Conservation (phyloP, 768 basidiomycete species). For the Auriscalpium microsporum region DNA sequence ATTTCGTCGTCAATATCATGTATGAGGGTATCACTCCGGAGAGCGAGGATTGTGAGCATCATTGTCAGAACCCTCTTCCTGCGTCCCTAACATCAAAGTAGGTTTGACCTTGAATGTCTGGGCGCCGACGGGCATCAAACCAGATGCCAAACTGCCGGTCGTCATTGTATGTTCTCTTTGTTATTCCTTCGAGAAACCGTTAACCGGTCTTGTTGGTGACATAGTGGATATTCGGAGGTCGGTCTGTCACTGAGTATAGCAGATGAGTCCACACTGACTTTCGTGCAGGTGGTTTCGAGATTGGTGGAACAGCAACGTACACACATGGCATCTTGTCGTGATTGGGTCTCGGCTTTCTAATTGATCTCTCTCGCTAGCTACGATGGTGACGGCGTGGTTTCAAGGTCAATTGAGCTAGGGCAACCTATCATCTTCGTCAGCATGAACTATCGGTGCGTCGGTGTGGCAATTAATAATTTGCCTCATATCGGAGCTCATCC, state of each 20-base stretch:
- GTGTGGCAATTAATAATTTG: background rate
- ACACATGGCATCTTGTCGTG: background rate
- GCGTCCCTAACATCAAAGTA: background rate
- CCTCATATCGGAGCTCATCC: no score
- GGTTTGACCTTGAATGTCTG: constrained; percentile 14
- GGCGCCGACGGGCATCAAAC: background rate
- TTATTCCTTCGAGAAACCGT: background rate
- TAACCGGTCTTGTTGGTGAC: background rate
- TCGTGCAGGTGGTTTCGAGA: constrained; percentile 8
- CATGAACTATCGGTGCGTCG: constrained; percentile 14
- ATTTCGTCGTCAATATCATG: background rate
- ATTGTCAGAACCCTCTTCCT: background rate
- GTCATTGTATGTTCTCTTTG: constrained; percentile 4
- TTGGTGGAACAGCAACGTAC: constrained; percentile 12
- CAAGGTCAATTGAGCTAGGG: constrained; percentile 4
- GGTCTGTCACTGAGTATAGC: background rate
- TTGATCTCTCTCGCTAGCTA: background rate
- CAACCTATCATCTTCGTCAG: constrained; percentile 11
- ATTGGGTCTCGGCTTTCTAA: no score
- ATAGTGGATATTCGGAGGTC: constrained; percentile 12
- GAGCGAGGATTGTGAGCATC: constrained; percentile 10
- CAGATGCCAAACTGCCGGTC: constrained; percentile 8
- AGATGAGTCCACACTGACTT: background rate
- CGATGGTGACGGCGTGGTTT: constrained; percentile 4
- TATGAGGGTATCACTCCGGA: constrained; percentile 10